phyloP scores from a whole-genome alignment of 2,329 filamentous ascomycete genomes.

The Stemphylium vesicarium region DNA sequence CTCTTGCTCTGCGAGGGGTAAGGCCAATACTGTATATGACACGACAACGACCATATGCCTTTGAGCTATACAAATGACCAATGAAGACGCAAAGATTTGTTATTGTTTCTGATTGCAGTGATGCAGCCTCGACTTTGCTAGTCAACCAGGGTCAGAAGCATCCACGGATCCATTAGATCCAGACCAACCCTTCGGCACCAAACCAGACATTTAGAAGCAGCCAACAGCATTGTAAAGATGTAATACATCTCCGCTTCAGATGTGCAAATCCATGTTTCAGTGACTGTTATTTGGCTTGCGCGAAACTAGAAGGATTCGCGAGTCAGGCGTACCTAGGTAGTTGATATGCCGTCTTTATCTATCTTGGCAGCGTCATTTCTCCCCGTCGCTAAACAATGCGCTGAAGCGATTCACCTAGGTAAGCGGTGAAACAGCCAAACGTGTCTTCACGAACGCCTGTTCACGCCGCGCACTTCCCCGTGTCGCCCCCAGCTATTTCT shows the following conservation, averaged over 20 bases:
- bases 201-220: too few species aligned
- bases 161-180: too few species aligned
- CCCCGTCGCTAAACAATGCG: slow-evolving; percentile 9
- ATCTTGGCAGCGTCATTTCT: slow-evolving; percentile 17
- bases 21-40: neutral
- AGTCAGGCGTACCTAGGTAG: neutral
- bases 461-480: slow-evolving; percentile 18
- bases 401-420: slow-evolving; percentile 5
- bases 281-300: neutral
- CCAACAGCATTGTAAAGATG: neutral
- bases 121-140: neutral
- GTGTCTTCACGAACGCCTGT: slow-evolving; percentile 28
- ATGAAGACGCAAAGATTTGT: neutral
- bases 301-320: neutral
- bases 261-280: neutral
- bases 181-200: too few species aligned
- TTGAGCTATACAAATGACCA: neutral
- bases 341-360: neutral
- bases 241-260: neutral
- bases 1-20: neutral
- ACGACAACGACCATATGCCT: neutral
- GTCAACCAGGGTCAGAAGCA: neutral
- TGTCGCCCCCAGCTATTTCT: slow-evolving; percentile 11
- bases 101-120: neutral
- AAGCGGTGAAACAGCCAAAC: slow-evolving; percentile 27